Evolutionary conservation across 768 basidiomycete genomes (phyloP), one percentile per base, ranked within the genome.

Genomic region (Steccherinum ochraceum): DNA sequence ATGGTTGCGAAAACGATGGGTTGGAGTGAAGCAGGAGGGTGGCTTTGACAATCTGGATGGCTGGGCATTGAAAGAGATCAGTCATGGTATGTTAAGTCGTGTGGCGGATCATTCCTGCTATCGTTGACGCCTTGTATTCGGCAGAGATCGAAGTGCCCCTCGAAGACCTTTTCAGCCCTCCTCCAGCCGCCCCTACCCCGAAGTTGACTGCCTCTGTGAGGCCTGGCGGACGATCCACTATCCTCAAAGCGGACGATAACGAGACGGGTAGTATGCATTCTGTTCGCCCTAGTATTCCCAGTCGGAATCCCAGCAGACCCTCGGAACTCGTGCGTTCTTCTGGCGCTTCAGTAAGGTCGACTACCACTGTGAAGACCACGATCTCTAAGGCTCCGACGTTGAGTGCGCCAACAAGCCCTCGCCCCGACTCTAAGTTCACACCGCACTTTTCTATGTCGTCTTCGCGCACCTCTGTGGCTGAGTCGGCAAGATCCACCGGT

Each of bases 11-110:
- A 81, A 83, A 52, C 78, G 87, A 3, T 96, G 91, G 92, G 61
- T 85, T 42, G 75, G 72, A 12, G 78, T 93, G 24, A 76, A 85
- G 12, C 80, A 85, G 45, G 81, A 83, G 46, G 79, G 81, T n/a
- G 90, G 89, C 0, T 95, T 97, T 58, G 84, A 86, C 46, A 62
- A 68, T 3, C 73, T 98, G n/a, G 91, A 95, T 45, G 77, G 76
- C 3, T 96, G 92, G 91, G 83, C 87, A 0, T 64, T 94, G 49
- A 86, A 91, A 63, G 95, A 97, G 61, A 91, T 98, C 39, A 78
- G 81, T 40, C 80, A 87, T 60, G 78, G 91, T 89, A 55, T n/a
- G n/a, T n/a, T n/a, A n/a, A n/a, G n/a, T n/a, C 58, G 86, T 73
- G 13, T 25, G 11, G 21, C 25, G 12, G n/a, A 13, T 49, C 7